These are phyloP conservation scores for Plasmodium knowlesi DNA, from an alignment of 169 alveolate genomes.

Conservation along the genomic window DNA sequence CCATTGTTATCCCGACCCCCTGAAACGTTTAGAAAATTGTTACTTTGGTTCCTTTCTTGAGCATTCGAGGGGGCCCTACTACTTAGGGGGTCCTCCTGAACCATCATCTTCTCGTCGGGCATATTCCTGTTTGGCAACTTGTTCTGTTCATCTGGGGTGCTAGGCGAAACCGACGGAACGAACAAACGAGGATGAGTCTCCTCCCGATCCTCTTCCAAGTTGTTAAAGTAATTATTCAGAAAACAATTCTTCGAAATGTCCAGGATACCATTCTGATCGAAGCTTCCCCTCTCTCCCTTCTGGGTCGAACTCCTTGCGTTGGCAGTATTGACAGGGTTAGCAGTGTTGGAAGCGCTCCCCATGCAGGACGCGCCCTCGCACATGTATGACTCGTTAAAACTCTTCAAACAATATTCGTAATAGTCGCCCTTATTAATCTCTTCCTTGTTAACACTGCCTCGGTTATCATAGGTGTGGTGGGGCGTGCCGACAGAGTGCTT, in stretches of 20 bases:
- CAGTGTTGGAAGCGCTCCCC: background rate
- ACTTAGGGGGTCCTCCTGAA: background rate
- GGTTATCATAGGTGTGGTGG: background rate
- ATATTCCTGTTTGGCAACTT: background rate
- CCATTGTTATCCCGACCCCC: background rate
- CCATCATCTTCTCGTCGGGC: background rate
- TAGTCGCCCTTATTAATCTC: background rate
- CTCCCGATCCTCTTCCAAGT: conserved; percentile 4
- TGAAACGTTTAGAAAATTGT: background rate
- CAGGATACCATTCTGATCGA: background rate
- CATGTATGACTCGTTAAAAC: conserved; percentile 12
- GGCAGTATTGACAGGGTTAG: background rate
- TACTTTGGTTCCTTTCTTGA: background rate
- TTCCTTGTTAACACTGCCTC: background rate
- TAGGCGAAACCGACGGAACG: background rate
- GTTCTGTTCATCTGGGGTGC: background rate
- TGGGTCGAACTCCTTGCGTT: background rate
- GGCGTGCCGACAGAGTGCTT: background rate
- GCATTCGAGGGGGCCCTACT: background rate
- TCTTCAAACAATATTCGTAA: conserved; percentile 9
- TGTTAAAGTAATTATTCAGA: conserved; percentile 50
- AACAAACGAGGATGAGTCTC: background rate
- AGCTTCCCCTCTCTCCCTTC: background rate
- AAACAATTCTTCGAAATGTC: conserved; percentile 63
- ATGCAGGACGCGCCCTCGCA: background rate